Conservation (phyloP, 176 grass and related monocot genomes). For the Avena atlantica region DNA sequence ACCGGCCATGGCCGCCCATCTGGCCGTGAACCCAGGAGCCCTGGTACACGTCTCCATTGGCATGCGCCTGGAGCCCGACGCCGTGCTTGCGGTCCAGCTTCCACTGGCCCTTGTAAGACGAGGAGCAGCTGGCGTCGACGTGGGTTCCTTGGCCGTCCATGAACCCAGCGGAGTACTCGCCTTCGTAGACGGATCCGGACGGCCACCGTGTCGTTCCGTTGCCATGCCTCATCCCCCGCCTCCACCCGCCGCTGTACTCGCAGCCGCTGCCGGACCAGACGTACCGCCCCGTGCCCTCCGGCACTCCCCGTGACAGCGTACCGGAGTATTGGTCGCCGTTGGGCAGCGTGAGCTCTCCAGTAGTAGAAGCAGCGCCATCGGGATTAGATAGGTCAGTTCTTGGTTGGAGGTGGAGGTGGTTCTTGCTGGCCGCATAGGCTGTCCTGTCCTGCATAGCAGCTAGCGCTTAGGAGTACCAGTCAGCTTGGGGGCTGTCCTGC, state of each 20-base stretch:
- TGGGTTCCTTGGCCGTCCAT: constrained; percentile 76
- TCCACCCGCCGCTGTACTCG: constrained; percentile 88
- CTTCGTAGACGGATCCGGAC: constrained; percentile 65
- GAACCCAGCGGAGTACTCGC: constrained; percentile 82
- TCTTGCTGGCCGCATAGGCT: background rate
- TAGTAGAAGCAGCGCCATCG: constrained; percentile 21
- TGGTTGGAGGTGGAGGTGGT: background rate
- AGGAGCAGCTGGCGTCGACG: constrained; percentile 45
- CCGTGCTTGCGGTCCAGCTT: constrained; percentile 92
- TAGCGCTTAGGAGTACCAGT: background rate
- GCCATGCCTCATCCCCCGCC: constrained; percentile 84
- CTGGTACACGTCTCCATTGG: constrained; percentile 81
- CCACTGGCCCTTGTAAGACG: constrained; percentile 77
- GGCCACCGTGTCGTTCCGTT: constrained; percentile 70
- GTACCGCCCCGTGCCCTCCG: constrained; percentile 81
- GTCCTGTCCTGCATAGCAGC: background rate
- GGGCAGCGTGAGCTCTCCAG: constrained; percentile 59
- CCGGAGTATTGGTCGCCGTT: constrained; percentile 83
- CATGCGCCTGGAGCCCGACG: constrained; percentile 71
- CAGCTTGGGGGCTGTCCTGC: background rate
- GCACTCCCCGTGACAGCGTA: constrained; percentile 57
- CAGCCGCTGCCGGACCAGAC: constrained; percentile 72
- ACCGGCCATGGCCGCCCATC: constrained; percentile 86
- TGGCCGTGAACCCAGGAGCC: constrained; percentile 89
- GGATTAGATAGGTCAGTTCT: background rate